A percentile compares a stretch with the other conserved stretches of the same genome.
These are phyloP conservation scores for Kwoniella europaea DNA, from an alignment of 768 basidiomycete genomes.

Conservation along the genomic window DNA sequence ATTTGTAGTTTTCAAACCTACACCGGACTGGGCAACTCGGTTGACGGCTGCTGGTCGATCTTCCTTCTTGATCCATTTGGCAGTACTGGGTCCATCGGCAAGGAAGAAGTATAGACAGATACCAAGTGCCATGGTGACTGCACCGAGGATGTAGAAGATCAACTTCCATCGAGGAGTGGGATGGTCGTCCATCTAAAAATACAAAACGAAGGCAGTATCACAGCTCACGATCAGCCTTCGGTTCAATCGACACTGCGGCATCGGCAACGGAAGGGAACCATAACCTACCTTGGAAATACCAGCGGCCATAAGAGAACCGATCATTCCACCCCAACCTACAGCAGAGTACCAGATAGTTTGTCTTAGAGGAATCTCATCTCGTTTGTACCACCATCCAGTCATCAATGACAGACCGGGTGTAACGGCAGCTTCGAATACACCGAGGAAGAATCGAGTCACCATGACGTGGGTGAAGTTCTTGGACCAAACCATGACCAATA, in stretches of 20 bases:
- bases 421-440: slow-evolving; percentile 57
- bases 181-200: slow-evolving; percentile 26
- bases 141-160: slow-evolving; percentile 57
- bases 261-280: neutral
- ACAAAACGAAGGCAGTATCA: neutral
- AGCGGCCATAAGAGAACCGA: slow-evolving; percentile 58
- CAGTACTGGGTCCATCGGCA: slow-evolving; percentile 55
- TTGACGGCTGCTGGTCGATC: slow-evolving; percentile 54
- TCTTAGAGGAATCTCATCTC: slow-evolving; percentile 52
- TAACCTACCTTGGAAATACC: slow-evolving; percentile 46
- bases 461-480: slow-evolving; percentile 53
- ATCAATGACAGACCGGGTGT: slow-evolving; percentile 57
- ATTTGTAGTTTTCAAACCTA: slow-evolving; percentile 55
- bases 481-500: slow-evolving; percentile 54
- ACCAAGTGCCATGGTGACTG: slow-evolving; percentile 54
- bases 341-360: slow-evolving; percentile 59
- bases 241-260: too few species aligned
- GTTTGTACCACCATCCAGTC: slow-evolving; percentile 57
- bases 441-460: slow-evolving; percentile 57
- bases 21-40: slow-evolving; percentile 55
- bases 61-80: slow-evolving; percentile 54
- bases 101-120: slow-evolving; percentile 57
- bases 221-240: too few species aligned
- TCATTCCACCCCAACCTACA: slow-evolving; percentile 58
- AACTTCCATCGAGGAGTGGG: slow-evolving; percentile 40